phyloP scores from a whole-genome alignment of 106 monocot species.

The Ottelia alismoides region DNA sequence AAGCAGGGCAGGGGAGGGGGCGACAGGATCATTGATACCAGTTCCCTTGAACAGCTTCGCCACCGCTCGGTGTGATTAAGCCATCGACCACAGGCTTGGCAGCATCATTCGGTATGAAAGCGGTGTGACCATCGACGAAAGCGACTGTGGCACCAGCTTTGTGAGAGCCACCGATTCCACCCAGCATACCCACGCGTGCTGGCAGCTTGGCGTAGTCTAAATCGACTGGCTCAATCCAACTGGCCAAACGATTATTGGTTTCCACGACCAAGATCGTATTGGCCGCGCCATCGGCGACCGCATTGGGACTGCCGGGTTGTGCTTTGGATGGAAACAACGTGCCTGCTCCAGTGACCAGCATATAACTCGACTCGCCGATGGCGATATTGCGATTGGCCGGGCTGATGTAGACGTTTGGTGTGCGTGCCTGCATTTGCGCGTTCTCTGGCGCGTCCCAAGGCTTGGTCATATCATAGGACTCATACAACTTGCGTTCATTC shows the following conservation, averaged over 20 bases:
- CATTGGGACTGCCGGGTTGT: neutral
- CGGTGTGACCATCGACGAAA: too few relatives aligned
- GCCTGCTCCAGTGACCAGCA: neutral
- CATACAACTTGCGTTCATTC: neutral
- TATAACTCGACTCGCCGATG: neutral
- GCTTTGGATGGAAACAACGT: neutral
- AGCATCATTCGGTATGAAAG: too few relatives aligned
- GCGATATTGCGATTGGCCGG: neutral
- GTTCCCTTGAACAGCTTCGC: too few relatives aligned
- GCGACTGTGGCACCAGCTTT: too few relatives aligned
- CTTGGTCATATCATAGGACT: neutral
- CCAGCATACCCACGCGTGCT: too few relatives aligned
- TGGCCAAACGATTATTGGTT: neutral
- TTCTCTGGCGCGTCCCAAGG: neutral
- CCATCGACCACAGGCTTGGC: too few relatives aligned
- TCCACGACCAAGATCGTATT: neutral
- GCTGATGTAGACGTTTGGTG: neutral
- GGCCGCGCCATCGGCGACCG: neutral
- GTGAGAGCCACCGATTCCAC: too few relatives aligned
- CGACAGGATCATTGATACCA: too few relatives aligned
- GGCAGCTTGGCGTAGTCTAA: too few relatives aligned
- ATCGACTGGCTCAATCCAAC: neutral
- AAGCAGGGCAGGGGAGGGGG: too few relatives aligned
- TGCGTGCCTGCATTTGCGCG: neutral
- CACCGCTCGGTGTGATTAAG: too few relatives aligned